phyloP scores from a whole-genome alignment of 768 basidiomycete genomes.

The Lactifluus subvellereus region DNA sequence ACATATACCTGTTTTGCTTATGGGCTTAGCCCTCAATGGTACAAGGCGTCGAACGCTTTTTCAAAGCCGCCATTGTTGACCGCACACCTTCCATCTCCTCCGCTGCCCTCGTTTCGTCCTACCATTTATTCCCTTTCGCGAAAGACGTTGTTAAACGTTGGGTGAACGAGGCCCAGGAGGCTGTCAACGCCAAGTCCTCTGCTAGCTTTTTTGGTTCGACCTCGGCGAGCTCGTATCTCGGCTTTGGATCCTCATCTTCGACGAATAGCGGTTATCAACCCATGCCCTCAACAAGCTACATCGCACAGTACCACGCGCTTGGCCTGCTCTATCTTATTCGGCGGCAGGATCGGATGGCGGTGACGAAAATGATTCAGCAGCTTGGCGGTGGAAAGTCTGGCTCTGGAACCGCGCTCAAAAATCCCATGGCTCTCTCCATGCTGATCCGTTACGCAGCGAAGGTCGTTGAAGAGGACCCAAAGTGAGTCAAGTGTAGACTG shows the following conservation, averaged over 20 bases:
- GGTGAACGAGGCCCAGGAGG: slow-evolving; percentile 99
- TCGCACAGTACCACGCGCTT: slow-evolving; percentile 95
- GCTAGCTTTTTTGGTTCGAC: slow-evolving; percentile 53
- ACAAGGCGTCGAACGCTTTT: slow-evolving; percentile 97
- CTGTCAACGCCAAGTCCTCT: slow-evolving; percentile 82
- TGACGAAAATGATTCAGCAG: slow-evolving; percentile 99
- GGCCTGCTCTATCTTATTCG: slow-evolving; percentile 92
- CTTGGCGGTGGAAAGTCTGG: slow-evolving; percentile 85
- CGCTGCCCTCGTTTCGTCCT: slow-evolving; percentile 93
- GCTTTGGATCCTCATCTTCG: slow-evolving; percentile 53
- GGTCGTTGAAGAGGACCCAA: slow-evolving; percentile 97
- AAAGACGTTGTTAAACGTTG: slow-evolving; percentile 97
- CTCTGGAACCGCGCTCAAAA: slow-evolving; percentile 79
- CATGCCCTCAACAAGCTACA: slow-evolving; percentile 82
- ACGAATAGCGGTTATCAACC: slow-evolving; percentile 61
- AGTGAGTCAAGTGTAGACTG: slow-evolving; percentile 52
- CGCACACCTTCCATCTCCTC: slow-evolving; percentile 92
- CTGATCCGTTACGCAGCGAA: slow-evolving; percentile 97
- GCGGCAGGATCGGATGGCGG: slow-evolving; percentile 97
- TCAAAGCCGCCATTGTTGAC: slow-evolving; percentile 99
- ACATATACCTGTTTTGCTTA: slow-evolving; percentile 13
- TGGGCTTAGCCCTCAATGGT: slow-evolving; percentile 90
- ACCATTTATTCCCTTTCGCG: slow-evolving; percentile 90
- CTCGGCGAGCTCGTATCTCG: slow-evolving; percentile 56
- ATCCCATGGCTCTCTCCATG: slow-evolving; percentile 97